phyloP scores from a whole-genome alignment of 2,329 filamentous ascomycete species.

The Teratosphaeria nubilosa region DNA sequence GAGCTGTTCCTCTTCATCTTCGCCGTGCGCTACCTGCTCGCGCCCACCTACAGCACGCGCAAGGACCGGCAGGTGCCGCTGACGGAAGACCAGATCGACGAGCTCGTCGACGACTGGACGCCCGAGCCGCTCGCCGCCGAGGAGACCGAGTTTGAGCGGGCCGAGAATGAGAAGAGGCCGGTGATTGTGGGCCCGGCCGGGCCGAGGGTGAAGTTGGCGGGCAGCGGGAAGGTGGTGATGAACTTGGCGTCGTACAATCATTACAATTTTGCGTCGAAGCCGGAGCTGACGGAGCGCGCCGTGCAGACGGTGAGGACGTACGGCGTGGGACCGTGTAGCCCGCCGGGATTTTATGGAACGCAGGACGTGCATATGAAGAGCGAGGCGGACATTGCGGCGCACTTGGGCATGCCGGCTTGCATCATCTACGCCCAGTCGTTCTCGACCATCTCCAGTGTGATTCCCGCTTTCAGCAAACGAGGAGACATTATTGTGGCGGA shows the following conservation, averaged over 20 bases:
- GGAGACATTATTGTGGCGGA: slow-evolving; percentile 96
- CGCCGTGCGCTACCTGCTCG: slow-evolving; percentile 84
- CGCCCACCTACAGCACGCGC: slow-evolving; percentile 83
- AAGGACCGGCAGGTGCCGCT: slow-evolving; percentile 84
- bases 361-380: slow-evolving; percentile 98
- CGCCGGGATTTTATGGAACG: slow-evolving; percentile 95
- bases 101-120: slow-evolving; percentile 91
- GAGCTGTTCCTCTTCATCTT: slow-evolving; percentile 92
- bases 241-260: slow-evolving; percentile 96
- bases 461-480: slow-evolving; percentile 92
- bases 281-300: slow-evolving; percentile 86
- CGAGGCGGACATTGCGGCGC: slow-evolving; percentile 84
- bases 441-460: slow-evolving; percentile 92
- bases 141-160: slow-evolving; percentile 63
- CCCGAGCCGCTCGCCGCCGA: slow-evolving; percentile 80
- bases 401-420: slow-evolving; percentile 75
- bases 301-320: slow-evolving; percentile 90
- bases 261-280: slow-evolving; percentile 92
- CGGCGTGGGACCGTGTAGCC: slow-evolving; percentile 91
- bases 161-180: slow-evolving; percentile 74
- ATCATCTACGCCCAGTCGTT: slow-evolving; percentile 96
- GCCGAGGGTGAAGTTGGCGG: slow-evolving; percentile 69
- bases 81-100: slow-evolving; percentile 92
- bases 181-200: slow-evolving; percentile 84
- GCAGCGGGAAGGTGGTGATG: slow-evolving; percentile 63